Base-by-base conservation (phyloP, 2,329 filamentous ascomycete species). In the Hansfordia pulvinata region DNA sequence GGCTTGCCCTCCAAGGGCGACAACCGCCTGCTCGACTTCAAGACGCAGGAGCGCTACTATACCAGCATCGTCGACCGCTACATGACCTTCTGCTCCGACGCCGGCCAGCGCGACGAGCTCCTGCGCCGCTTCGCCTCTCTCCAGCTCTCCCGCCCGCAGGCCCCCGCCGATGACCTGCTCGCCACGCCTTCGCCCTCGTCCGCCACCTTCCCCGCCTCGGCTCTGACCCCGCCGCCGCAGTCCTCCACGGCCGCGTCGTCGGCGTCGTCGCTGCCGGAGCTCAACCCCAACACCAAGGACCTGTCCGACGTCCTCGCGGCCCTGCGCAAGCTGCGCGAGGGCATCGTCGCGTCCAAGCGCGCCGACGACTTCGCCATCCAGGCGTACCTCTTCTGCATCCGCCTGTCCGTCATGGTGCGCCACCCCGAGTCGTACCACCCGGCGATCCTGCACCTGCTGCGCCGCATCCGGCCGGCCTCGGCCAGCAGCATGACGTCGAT, bases 1-100 rank as follows among this genome's bases (percentile, higher is more conserved):
- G 86, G 88, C 2, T 64, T 93, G 37, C 83, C 83, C 4, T 93
- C 85, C 3, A 94, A 93, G 47, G 88, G 88, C 27, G 88, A 96
- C 51, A 80, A 66, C 25, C 77, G 79, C 42, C 58, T 86, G 19
- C 66, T 82, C 31, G 74, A 88, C 41, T 60, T 67, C 52, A 83
- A 81, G 54, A 69, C 69, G 6, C 88, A 96, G 54, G 80, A 93
- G 50, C 62, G 62, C 28, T 94, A 88, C 58, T 93, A 88, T 53
- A 75, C 76, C 46, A 82, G 76, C 46, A 92, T 94, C 41, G 74
- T 86, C 31, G 77, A 88, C 46, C 74, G 84, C 25, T 94, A 93
- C 56, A 78, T 93, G 69, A 72, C 73, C 35, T 92, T 93, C 50
- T 93, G 85, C 59, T 80, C 81, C 26, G 65, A 76, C 19, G 72